These are phyloP conservation scores for Tolypocladium paradoxum DNA, from an alignment of 2,329 filamentous ascomycete species.

Conservation along the genomic window DNA sequence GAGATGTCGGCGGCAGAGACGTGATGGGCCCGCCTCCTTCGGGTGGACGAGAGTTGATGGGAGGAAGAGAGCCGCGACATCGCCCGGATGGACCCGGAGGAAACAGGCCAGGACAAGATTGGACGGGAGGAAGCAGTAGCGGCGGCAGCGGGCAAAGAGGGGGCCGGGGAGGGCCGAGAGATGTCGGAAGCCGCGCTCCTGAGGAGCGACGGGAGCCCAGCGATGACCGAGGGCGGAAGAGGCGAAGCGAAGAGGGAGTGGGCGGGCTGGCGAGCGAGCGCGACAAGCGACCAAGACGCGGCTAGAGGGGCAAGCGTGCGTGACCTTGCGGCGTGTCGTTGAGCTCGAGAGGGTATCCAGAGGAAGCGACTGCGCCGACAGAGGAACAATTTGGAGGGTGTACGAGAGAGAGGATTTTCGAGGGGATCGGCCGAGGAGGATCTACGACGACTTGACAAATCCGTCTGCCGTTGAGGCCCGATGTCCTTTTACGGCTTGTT, in stretches of 20 bases:
- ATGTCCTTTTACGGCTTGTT: not conserved
- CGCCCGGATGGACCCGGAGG: constrained; percentile 13
- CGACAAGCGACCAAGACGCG: constrained; percentile 43
- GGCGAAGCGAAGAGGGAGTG: constrained; percentile 37
- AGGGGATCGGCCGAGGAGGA: not conserved
- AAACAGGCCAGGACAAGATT: constrained; percentile 8
- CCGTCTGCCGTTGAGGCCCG: not conserved
- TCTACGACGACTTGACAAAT: not conserved
- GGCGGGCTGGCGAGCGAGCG: constrained; percentile 28
- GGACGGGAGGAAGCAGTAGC: constrained; percentile 9
- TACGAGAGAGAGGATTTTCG: not conserved
- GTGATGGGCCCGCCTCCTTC: constrained; percentile 18
- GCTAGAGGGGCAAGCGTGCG: not conserved
- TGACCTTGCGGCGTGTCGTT: not conserved
- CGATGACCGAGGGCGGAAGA: constrained; percentile 26
- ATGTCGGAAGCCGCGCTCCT: constrained; percentile 17
- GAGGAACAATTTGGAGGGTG: not conserved
- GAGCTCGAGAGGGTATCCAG: not conserved
- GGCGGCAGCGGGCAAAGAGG: constrained; percentile 20
- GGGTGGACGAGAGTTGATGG: constrained; percentile 19
- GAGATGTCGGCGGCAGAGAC: constrained; percentile 14
- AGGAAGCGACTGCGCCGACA: not conserved
- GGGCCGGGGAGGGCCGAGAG: constrained; percentile 24
- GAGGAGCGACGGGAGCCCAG: constrained; percentile 22
- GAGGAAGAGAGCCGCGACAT: constrained; percentile 22